These are phyloP conservation scores for Sarocladium kiliense DNA, from an alignment of 2,329 filamentous ascomycete species.

Conservation along the genomic window DNA sequence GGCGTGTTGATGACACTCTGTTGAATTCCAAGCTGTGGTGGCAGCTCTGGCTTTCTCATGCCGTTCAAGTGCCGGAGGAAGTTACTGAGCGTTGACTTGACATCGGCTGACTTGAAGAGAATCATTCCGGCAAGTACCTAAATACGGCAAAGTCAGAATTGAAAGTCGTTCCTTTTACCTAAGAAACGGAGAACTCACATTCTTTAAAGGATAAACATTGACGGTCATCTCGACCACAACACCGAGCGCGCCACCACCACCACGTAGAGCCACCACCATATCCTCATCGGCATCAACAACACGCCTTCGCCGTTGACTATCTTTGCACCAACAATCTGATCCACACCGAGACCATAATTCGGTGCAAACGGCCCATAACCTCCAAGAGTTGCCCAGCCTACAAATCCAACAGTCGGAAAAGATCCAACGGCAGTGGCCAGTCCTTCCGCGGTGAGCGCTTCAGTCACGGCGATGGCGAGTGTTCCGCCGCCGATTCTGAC, in stretches of 20 bases:
- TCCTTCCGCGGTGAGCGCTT: constrained; percentile 6
- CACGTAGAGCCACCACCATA: constrained; percentile 21
- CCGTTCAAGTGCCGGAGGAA: not conserved
- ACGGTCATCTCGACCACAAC: constrained; percentile 20
- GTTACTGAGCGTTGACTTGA: not conserved
- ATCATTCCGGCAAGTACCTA: not conserved
- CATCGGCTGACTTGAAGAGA: not conserved
- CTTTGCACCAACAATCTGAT: constrained; percentile 28
- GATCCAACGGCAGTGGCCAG: constrained; percentile 11
- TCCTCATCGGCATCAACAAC: constrained; percentile 21
- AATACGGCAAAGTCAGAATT: not conserved
- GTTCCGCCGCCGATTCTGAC: constrained; percentile 13
- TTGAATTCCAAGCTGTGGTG: not conserved
- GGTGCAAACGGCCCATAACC: constrained; percentile 27
- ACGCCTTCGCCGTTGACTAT: constrained; percentile 20
- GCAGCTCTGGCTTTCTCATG: not conserved
- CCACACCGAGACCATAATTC: constrained; percentile 26
- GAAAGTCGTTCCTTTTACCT: not conserved
- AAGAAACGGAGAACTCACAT: not conserved
- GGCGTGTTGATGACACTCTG: not conserved
- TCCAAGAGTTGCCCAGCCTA: constrained; percentile 29
- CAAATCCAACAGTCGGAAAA: constrained; percentile 21
- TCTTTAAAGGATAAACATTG: constrained; percentile 16
- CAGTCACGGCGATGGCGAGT: constrained; percentile 10
- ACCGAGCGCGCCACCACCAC: constrained; percentile 21